Evolutionary conservation across 768 basidiomycete species (phyloP), one percentile per base, ranked within the genome.

Genomic region (Pleurotus platypus): DNA sequence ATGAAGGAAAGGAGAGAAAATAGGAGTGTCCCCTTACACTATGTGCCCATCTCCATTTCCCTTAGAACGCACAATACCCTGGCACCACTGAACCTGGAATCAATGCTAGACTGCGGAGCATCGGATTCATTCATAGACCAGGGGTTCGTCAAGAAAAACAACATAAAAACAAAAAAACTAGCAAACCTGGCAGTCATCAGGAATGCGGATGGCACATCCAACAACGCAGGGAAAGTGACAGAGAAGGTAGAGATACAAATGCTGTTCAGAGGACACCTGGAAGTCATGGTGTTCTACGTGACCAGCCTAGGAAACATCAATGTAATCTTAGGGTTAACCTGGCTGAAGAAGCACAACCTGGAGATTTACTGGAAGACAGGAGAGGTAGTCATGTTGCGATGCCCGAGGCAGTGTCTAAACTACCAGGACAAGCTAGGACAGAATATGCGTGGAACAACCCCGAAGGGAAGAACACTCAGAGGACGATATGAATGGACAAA

Each of bases 331-430:
- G 70, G 69, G 3, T 55, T 58, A 37, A 56, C 62, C 15, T 72
- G 69, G 68, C 62, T 70, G 6, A 16, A 20, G n/a, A 22, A 65
- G 26, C 66, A 68, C 47, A 68, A 68, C 39, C 67, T 64, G 6
- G 62, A 66, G 20, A 60, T 68, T 15, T 37, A 66, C 46, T 68
- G 60, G 61, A 49, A 54, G 27, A 62, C 64, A 35, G 60, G 58
- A 3, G 59, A 62, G n/a, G 59, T 68, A n/a, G 57, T 51, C 5
- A 49, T 67, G 49, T 56, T 60, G 2, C 37, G 63, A 22, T 63
- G 64, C 45, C 62, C 64, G 2, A 20, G 20, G 20, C 20, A 20
- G 20, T 20, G 20, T 20, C 20, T 20, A 2, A 20, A 20, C 20
- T 20, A 20, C 20, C 20, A 20, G 20, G 20, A 20, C 20, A 2